Evolutionary conservation across 805 yeast genomes (phyloP).

Genomic region (Wickerhamiella vanderwaltii): DNA sequence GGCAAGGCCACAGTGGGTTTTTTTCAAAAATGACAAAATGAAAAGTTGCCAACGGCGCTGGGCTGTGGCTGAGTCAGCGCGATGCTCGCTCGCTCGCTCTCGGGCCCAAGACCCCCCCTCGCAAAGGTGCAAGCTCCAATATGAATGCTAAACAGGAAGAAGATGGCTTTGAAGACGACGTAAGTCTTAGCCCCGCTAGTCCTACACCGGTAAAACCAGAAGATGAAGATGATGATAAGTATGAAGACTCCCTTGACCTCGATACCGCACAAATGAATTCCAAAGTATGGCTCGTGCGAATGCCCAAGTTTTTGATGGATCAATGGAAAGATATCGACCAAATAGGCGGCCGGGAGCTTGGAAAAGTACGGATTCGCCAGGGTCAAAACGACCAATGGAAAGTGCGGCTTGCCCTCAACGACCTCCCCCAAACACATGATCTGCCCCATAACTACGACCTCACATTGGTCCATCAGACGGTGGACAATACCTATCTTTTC

Average conservation of each 20-base stretch:
- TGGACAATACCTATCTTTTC: slow-evolving; percentile 75
- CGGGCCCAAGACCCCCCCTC: too few species aligned
- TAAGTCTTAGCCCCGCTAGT: slow-evolving; percentile 28
- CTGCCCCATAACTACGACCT: slow-evolving; percentile 82
- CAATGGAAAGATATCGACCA: slow-evolving; percentile 57
- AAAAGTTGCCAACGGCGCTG: too few species aligned
- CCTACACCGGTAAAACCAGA: slow-evolving; percentile 23
- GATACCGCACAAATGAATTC: slow-evolving; percentile 49
- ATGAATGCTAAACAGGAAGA: slow-evolving; percentile 7
- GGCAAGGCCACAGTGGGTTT: too few species aligned
- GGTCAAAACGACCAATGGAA: slow-evolving; percentile 19
- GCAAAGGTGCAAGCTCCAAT: neutral
- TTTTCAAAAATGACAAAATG: too few species aligned
- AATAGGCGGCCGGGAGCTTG: slow-evolving; percentile 59
- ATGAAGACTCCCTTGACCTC: slow-evolving; percentile 64
- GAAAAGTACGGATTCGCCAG: slow-evolving; percentile 58
- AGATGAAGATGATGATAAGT: slow-evolving; percentile 31
- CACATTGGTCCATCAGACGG: slow-evolving; percentile 62
- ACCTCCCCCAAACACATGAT: slow-evolving; percentile 34
- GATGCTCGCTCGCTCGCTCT: too few species aligned
- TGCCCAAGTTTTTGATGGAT: slow-evolving; percentile 78
- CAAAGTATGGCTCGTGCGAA: slow-evolving; percentile 83
- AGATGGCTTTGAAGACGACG: slow-evolving; percentile 28
- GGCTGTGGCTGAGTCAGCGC: too few species aligned
- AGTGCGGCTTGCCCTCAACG: slow-evolving; percentile 30